phyloP scores from a whole-genome alignment of 176 grass and related monocot genomes.

The Tillandsia fasciculata region DNA sequence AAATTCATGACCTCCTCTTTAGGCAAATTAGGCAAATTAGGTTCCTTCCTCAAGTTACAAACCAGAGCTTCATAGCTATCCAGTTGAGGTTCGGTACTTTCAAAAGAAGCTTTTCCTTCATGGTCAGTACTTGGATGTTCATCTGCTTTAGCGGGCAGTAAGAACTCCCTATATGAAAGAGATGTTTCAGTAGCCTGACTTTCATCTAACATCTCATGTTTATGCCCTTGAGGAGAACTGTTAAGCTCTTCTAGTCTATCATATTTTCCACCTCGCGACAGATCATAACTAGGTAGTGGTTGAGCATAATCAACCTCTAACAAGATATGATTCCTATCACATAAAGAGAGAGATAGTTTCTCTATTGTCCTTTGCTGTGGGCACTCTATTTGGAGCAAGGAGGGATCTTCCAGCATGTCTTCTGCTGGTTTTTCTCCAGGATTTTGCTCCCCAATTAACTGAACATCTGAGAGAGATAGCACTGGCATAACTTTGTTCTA shows the following conservation, averaged over 20 bases:
- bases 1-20: slow-evolving; percentile 26
- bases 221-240: slow-evolving; percentile 18
- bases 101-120: slow-evolving; percentile 14
- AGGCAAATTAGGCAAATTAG: slow-evolving; percentile 7
- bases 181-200: slow-evolving; percentile 19
- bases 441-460: slow-evolving; percentile 16
- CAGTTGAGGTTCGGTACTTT: slow-evolving; percentile 29
- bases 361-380: slow-evolving; percentile 38
- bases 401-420: slow-evolving; percentile 62
- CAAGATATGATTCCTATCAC: slow-evolving; percentile 28
- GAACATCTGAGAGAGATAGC: slow-evolving; percentile 18
- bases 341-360: slow-evolving; percentile 33
- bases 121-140: slow-evolving; percentile 12
- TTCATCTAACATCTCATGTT: slow-evolving; percentile 26
- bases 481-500: slow-evolving; percentile 12
- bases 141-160: slow-evolving; percentile 16
- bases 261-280: slow-evolving; percentile 14
- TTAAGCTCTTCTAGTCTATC: slow-evolving; percentile 21
- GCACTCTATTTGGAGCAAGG: slow-evolving; percentile 50
- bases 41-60: slow-evolving; percentile 14
- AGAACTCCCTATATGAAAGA: slow-evolving; percentile 21
- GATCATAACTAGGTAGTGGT: slow-evolving; percentile 23
- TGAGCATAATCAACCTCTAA: slow-evolving; percentile 36
- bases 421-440: slow-evolving; percentile 16
- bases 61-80: slow-evolving; percentile 18